Base-by-base conservation (phyloP, 2,329 filamentous ascomycete genomes). In the Cytospora mali region DNA sequence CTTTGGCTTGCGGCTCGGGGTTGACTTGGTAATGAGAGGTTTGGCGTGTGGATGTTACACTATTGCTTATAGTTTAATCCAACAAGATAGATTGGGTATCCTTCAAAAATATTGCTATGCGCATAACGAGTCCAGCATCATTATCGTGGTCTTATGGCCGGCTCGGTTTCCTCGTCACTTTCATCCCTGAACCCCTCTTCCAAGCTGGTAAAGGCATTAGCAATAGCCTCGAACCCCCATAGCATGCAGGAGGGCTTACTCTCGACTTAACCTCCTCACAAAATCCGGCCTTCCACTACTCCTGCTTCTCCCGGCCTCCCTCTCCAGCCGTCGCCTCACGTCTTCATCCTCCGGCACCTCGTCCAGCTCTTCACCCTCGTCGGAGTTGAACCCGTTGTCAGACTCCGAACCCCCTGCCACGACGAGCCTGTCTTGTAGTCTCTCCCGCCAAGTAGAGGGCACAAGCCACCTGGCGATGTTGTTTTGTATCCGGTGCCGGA, bases 101-200 rank as follows among this genome's bases (percentile, higher is more conserved):
- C 35, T 18, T 49, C 9, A 13, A 25, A 27, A 46, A 33, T n/a
- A 49, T 13, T 5, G 50, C 51, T 54, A 48, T 11, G 9, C 16
- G n/a, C 27, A 35, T 35, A 6, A 46, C 31, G 25, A 16, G 7
- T 54, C 49, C 21, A 11, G 11, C 18, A 49, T 39, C n/a, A 46
- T 35, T 64, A 60, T 35, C 65, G 69, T 58, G 66, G 64, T 49
- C 68, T 57, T 23, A 16, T 27, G 14, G 55, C 51, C 18, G 49
- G 42, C 14, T 60, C 62, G 6, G 31, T 58, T 60, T 87, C 85
- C 42, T 88, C 86, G 61, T 89, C 86, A 71, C 88, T 91, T 68
- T 90, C 88, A 72, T 91, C 89, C 75, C 85, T 84, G 71, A 92
- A 92, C 0, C 88, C 89, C 70, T 89, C 84, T 73, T 94, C 91